Conservation (phyloP, 306 rosid species). For the Quercus wislizeni region DNA sequence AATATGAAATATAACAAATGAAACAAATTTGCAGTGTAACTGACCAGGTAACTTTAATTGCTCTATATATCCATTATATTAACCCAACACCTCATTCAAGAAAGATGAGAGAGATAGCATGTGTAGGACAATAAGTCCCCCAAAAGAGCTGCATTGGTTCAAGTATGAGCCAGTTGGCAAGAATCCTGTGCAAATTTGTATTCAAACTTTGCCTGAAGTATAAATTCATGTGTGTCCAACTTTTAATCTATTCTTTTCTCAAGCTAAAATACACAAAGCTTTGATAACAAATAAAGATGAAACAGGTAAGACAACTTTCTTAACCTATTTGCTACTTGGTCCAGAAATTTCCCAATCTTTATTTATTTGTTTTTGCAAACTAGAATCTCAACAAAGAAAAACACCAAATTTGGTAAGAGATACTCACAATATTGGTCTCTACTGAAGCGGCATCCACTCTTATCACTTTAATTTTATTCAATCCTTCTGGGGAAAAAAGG, state of each 20-base stretch:
- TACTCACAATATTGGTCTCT: constrained; percentile 86
- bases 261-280: too few relatives aligned
- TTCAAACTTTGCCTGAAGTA: too few relatives aligned
- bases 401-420: background rate
- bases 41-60: background rate
- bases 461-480: constrained; percentile 57
- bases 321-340: too few relatives aligned
- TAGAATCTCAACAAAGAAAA: background rate
- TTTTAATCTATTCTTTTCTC: too few relatives aligned
- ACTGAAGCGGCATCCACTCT: constrained; percentile 44
- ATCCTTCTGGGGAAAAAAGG: constrained; percentile 40
- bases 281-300: too few relatives aligned
- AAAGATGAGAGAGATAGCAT: background rate
- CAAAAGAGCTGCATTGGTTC: background rate
- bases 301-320: too few relatives aligned
- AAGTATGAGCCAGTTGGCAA: too few relatives aligned
- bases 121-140: background rate
- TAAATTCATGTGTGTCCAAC: too few relatives aligned
- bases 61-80: background rate
- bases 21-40: background rate
- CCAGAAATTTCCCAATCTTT: too few relatives aligned
- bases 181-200: too few relatives aligned
- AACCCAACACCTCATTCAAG: background rate
- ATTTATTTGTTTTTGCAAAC: background rate
- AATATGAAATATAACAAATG: background rate